phyloP scores from a whole-genome alignment of 306 rosid species.

The Comarum palustre region DNA sequence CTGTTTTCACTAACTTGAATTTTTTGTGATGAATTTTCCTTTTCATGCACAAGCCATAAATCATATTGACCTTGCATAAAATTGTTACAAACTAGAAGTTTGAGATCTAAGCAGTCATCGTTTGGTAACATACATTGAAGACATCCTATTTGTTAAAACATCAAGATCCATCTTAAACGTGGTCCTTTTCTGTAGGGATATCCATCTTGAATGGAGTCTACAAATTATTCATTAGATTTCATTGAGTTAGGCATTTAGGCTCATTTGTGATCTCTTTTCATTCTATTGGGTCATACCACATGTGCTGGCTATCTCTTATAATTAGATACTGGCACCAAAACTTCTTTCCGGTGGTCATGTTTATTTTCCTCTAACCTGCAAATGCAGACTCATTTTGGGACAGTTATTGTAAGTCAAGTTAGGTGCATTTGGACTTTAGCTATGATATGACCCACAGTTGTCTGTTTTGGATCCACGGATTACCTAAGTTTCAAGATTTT shows the following conservation, averaged over 20 bases:
- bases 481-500: slow-evolving; percentile 6
- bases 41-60: background rate
- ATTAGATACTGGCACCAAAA: slow-evolving; percentile 48
- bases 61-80: background rate
- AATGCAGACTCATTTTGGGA: slow-evolving; percentile 34
- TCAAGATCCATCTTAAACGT: background rate
- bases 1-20: background rate
- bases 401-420: slow-evolving; percentile 40
- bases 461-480: slow-evolving; percentile 26
- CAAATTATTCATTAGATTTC: background rate
- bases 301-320: slow-evolving; percentile 39
- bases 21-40: background rate
- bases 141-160: background rate
- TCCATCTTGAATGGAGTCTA: background rate
- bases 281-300: slow-evolving; percentile 34
- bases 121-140: background rate
- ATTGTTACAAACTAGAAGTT: background rate
- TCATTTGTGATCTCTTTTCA: background rate
- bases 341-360: slow-evolving; percentile 35
- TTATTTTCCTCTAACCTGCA: slow-evolving; percentile 34
- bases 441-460: slow-evolving; percentile 27
- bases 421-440: slow-evolving; percentile 30
- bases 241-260: background rate
- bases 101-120: background rate
- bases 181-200: background rate